Base-by-base conservation (phyloP, 2,329 filamentous ascomycete species). In the Rhynchosporium graminicola region DNA sequence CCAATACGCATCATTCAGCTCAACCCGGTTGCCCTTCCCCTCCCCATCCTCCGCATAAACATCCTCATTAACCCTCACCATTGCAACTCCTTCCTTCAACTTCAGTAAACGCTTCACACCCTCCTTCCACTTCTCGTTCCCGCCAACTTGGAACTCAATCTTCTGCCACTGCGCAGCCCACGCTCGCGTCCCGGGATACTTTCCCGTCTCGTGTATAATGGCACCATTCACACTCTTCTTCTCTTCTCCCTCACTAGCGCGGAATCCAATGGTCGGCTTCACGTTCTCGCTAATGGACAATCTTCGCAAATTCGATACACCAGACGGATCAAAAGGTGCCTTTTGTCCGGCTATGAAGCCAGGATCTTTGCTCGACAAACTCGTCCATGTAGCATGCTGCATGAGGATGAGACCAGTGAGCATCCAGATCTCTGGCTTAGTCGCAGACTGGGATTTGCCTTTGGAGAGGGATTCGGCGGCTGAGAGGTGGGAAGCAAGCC, bases 371-470 rank as follows among this genome's bases (percentile, higher is more conserved):
- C 60, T 63, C 2, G 67, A 66, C 10, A 70, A 60, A 29, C 33
- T 52, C 0, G 65, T 68, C 68, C 68, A 70, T 38, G 68, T 70
- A 9, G 68, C 65, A 47, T 70, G 68, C 36, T 65, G 67, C 67
- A 70, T 69, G 33, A 70, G 65, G 28, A 70, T 61, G 9, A 70
- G 51, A 4, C 68, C 68, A 3, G 68, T 70, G 6, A 67, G 59
- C 63, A 70, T 65, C 66, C 66, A 70, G 13, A 69, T 67, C 10
- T 65, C 47, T 3, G 65, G 66, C 36, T 46, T 31, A 3, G 59
- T 47, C 33, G 54, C 29, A 3, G 63, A 56, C 12, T 59, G 51
- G 20, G 63, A 56, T 26, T 59, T 59, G 20, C 36, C 46, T 36
- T 65, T 62, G 1, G 51, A 33, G 42, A 70, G 62, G 36, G 42